Evolutionary conservation across 345 rosid genomes (phyloP), one percentile per base, ranked within the genome.

Genomic region (Dovyalis caffra): DNA sequence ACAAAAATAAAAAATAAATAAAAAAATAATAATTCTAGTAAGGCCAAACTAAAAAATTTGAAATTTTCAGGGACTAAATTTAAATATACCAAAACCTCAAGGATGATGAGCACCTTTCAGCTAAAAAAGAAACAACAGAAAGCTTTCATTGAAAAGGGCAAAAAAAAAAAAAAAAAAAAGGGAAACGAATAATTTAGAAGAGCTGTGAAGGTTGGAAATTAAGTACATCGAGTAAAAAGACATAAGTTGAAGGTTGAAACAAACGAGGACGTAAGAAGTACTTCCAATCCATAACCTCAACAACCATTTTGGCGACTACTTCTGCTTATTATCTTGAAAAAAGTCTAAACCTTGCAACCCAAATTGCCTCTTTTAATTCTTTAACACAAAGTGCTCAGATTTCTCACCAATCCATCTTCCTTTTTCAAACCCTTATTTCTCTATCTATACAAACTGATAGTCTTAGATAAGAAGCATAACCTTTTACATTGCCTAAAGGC

Each of bases 401-500:
- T 18, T 49, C 56, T 49, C 23, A 5, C 23, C 56, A 18, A 16
- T 47, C 53, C 53, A 18, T 47, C 53, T 18, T 18, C 53, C n/a
- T 6, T 47, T 47, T 16, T 18, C 53, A 18, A 47, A 47, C n/a
- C 23, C 47, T 43, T 12, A 43, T 43, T 43, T 43, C 47, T 49
- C 23, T 0, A 5, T 49, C 56, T 18, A 18, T 1, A 18, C 23
- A 20, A 20, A 5, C 56, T 49, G 2, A 18, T 49, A 49, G 15
- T 40, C 45, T 40, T 40, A 40, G 45, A 40, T 43, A 43, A 43
- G 31, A 14, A 33, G 18, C 31, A 11, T 8, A 8, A 6, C 56
- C 18, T 60, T 15, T 71, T 38, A 18, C 70, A 47, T 65, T 45
- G 76, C 43, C 34, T 38, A 4, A 57, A 4, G 78, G 72, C 60